Conservation (phyloP, 176 grass and related monocot genomes). For the Avena sativa region DNA sequence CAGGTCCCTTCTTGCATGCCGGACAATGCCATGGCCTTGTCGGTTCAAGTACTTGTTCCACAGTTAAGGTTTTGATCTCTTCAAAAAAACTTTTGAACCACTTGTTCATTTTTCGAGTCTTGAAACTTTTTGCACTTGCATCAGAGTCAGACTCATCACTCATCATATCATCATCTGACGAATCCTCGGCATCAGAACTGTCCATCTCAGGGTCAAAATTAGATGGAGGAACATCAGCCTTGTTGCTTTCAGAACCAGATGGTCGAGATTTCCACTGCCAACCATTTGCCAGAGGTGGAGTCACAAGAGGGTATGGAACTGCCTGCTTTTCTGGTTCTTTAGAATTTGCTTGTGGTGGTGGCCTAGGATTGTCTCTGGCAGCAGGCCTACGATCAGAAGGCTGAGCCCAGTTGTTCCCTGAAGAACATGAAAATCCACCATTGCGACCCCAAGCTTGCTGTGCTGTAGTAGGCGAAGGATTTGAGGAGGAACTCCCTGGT, state of each 20-base stretch:
- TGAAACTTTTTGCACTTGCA: slow-evolving; percentile 70
- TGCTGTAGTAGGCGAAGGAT: slow-evolving; percentile 41
- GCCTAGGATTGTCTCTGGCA: slow-evolving; percentile 52
- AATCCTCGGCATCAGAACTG: slow-evolving; percentile 27
- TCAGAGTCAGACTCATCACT: slow-evolving; percentile 86
- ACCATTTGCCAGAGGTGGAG: slow-evolving; percentile 59
- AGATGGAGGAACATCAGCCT: slow-evolving; percentile 35
- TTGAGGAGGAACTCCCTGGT: slow-evolving; percentile 29
- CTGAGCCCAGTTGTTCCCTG: slow-evolving; percentile 45
- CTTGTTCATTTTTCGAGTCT: slow-evolving; percentile 69
- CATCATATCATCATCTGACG: slow-evolving; percentile 69
- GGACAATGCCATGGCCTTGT: slow-evolving; percentile 73
- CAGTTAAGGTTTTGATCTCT: slow-evolving; percentile 55
- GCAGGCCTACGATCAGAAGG: slow-evolving; percentile 47
- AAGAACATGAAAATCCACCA: slow-evolving; percentile 47
- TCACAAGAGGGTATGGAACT: slow-evolving; percentile 38
- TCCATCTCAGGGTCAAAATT: slow-evolving; percentile 51
- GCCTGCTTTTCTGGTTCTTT: slow-evolving; percentile 44
- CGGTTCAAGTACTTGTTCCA: slow-evolving; percentile 70
- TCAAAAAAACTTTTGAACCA: slow-evolving; percentile 85
- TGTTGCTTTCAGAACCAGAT: slow-evolving; percentile 53
- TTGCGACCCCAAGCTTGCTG: slow-evolving; percentile 49
- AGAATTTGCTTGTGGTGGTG: slow-evolving; percentile 39
- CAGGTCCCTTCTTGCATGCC: slow-evolving; percentile 89
- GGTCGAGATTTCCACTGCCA: slow-evolving; percentile 64